Evolutionary conservation across 768 basidiomycete species (phyloP).

Genomic region (Leucocoprinus birnbaumii): DNA sequence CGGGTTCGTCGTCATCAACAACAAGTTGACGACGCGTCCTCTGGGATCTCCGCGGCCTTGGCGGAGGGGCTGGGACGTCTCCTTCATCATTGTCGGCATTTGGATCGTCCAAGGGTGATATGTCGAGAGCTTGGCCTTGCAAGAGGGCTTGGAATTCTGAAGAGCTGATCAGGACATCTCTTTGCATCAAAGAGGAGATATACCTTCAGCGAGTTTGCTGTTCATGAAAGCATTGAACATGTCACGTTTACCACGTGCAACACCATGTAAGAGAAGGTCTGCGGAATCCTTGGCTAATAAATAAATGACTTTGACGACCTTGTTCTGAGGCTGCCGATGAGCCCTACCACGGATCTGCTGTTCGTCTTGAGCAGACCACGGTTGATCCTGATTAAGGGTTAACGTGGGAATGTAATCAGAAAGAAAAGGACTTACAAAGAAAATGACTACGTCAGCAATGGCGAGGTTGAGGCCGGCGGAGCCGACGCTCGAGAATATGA

Average conservation of each 20-base stretch:
- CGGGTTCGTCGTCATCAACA: too few relatives aligned
- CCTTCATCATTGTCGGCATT: too few relatives aligned
- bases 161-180: neutral
- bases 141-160: neutral
- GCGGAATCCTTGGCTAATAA: conserved; percentile 21
- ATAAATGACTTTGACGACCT: conserved; percentile 18
- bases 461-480: conserved; percentile 21
- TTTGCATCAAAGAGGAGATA: neutral
- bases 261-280: conserved; percentile 19
- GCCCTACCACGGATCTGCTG: conserved; percentile 23
- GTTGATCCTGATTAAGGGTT: conserved; percentile 31
- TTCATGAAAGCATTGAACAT: conserved; percentile 24
- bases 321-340: conserved; percentile 24
- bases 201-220: neutral
- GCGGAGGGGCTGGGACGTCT: too few relatives aligned
- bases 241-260: conserved; percentile 21
- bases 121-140: neutral
- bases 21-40: too few relatives aligned
- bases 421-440: conserved; percentile 22
- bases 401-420: too few relatives aligned
- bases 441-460: conserved; percentile 17
- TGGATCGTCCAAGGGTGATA: too few relatives aligned
- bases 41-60: too few relatives aligned
- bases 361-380: conserved; percentile 26
- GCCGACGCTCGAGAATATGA: conserved; percentile 22